Evolutionary conservation across 2,329 filamentous ascomycete species (phyloP), one percentile per base, ranked within the genome.

Genomic region (Aspergillus sp.): DNA sequence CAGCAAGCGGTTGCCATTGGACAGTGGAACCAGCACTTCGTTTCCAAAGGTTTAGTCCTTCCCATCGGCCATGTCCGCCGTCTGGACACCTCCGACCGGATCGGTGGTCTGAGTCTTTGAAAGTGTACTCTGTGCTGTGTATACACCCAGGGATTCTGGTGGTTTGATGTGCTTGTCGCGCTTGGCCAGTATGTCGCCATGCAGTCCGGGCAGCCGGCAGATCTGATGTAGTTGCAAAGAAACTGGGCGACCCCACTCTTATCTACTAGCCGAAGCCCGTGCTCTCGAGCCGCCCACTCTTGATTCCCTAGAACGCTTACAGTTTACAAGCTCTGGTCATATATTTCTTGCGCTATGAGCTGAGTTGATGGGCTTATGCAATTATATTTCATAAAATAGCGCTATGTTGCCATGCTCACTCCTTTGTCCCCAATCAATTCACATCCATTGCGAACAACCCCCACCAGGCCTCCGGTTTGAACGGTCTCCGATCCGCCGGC

Each of bases 381-480:
- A 37, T 37, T 37, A 15, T 37, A 37, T 43, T 43, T 17, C 40
- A 11, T 21, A n/a, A 43, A 43, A 17, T 17, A n/a, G 40, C 40
- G 21, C 43, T 45, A 45, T 27, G 19, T 25, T 6, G 48, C 48
- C 35, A 31, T 19, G 11, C 19, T 52, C 25, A n/a, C 39, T 21
- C 39, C 72, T 61, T 70, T 76, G 52, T 73, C 72, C 12, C 73
- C 79, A 78, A 86, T 83, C 59, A 98, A 77, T 73, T 96, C 93
- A 31, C 91, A 93, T 0, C 95, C 95, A 56, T 85, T 89, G 60
- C 95, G 83, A 43, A 99, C 85, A 5, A 96, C 90, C 1, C 93
- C 95, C 11, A 98, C 91, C 46, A 97, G 82, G 0, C 93, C 95
- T 6, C 95, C 93, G 0, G 95, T 98, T 79, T 99, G 95, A 58